phyloP scores from a whole-genome alignment of 2,329 filamentous ascomycete genomes.

The Penicillium sp. region DNA sequence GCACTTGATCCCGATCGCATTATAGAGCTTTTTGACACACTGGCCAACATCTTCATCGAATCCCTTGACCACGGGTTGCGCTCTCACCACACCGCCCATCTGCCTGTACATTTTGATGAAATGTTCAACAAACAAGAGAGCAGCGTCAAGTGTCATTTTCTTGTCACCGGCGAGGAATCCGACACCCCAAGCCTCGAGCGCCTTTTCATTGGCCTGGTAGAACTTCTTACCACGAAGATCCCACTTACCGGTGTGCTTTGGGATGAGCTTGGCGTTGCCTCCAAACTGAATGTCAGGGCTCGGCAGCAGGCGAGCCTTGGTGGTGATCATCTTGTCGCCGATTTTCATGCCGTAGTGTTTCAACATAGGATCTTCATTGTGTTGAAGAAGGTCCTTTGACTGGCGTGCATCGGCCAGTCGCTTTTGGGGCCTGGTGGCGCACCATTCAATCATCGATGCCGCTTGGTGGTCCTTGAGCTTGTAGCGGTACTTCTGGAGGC shows the following conservation, averaged over 20 bases:
- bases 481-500: conserved; percentile 55
- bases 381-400: conserved; percentile 65
- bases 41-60: conserved; percentile 48
- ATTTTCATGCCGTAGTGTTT: conserved; percentile 71
- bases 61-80: conserved; percentile 46
- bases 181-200: conserved; percentile 72
- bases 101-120: conserved; percentile 59
- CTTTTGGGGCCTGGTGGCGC: conserved; percentile 69
- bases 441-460: conserved; percentile 84
- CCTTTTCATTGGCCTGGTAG: conserved; percentile 57
- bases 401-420: conserved; percentile 66
- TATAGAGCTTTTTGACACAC: conserved; percentile 55
- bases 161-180: conserved; percentile 60
- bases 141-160: conserved; percentile 42
- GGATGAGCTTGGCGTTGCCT: conserved; percentile 52
- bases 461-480: conserved; percentile 65
- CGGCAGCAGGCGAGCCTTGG: conserved; percentile 66
- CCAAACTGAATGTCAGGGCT: conserved; percentile 69
- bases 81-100: conserved; percentile 58
- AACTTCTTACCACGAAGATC: conserved; percentile 81
- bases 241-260: conserved; percentile 72
- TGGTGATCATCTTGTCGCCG: conserved; percentile 58
- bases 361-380: conserved; percentile 66
- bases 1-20: conserved; percentile 35
- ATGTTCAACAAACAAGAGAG: conserved; percentile 54